phyloP scores from a whole-genome alignment of 2,329 filamentous ascomycete species.

The Venturia carpophila region DNA sequence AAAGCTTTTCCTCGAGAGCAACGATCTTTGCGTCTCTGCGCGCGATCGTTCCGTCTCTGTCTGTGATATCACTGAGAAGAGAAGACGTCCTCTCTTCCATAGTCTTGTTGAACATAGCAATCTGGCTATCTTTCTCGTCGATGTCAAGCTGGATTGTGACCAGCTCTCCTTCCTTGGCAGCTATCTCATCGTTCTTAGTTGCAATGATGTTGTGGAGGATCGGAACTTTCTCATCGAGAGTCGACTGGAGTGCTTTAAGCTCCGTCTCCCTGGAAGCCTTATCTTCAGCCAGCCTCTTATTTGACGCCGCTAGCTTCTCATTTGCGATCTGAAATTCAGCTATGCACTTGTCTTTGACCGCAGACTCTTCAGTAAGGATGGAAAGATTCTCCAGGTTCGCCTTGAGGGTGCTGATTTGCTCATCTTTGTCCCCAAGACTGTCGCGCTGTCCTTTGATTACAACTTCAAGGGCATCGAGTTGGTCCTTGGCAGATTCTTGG shows the following conservation, averaged over 20 bases:
- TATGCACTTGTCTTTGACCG: neutral
- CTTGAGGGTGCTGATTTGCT: neutral
- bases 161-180: neutral
- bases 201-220: neutral
- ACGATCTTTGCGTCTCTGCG: neutral
- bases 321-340: neutral
- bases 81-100: neutral
- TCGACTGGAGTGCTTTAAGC: neutral
- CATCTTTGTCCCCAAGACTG: neutral
- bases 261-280: neutral
- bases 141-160: neutral
- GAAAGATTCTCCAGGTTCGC: neutral
- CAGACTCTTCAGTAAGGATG: neutral
- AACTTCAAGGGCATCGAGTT: neutral
- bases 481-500: neutral
- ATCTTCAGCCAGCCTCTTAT: neutral
- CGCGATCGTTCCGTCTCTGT: neutral
- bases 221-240: neutral
- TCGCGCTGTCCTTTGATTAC: neutral
- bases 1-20: neutral
- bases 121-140: neutral
- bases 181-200: neutral
- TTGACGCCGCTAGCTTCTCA: neutral
- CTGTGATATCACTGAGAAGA: neutral
- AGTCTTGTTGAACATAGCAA: neutral